These are phyloP conservation scores for Eucalyptus victrix DNA, from an alignment of 345 rosid species.

Conservation along the genomic window DNA sequence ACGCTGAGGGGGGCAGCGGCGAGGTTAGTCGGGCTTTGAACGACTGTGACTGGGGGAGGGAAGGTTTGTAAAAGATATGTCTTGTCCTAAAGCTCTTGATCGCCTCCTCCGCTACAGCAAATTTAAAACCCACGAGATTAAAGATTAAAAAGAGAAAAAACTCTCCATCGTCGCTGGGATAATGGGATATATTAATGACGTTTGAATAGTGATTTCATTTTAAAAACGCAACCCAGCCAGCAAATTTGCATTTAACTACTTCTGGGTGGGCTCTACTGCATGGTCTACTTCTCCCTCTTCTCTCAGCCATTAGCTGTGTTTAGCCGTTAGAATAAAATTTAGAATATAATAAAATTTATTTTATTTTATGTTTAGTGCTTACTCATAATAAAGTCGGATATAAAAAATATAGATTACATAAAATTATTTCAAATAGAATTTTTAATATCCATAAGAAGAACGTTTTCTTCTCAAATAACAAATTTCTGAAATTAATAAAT, in stretches of 20 bases:
- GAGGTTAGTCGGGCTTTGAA: neutral
- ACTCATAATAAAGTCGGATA: rapidly evolving
- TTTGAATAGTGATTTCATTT: neutral
- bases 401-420: no score
- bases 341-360: no score
- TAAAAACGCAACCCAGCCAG: neutral
- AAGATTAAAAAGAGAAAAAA: neutral
- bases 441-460: no score
- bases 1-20: neutral
- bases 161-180: neutral
- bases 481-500: no score
- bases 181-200: neutral
- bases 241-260: neutral
- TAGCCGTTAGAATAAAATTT: no score
- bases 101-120: neutral
- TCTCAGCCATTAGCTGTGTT: no score
- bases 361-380: no score
- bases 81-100: neutral
- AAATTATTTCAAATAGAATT: no score
- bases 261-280: neutral
- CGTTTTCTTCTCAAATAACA: no score
- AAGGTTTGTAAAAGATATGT: neutral
- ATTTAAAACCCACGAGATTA: neutral
- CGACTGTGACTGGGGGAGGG: neutral
- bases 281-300: neutral